Conservation (phyloP, 2,329 filamentous ascomycete species). For the Biscogniauxia mediterranea region DNA sequence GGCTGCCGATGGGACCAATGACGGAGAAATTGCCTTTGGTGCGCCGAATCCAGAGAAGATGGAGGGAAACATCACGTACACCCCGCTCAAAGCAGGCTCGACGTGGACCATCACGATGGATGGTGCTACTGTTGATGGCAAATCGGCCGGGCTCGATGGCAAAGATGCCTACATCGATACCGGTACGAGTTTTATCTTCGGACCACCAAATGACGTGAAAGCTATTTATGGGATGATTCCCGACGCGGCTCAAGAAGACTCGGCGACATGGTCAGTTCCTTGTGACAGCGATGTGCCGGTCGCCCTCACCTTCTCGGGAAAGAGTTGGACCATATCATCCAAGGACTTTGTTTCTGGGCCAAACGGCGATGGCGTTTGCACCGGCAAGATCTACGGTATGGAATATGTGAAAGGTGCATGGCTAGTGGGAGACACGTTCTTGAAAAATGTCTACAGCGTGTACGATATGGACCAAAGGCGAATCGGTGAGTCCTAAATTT, state of each 20-base stretch:
- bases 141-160: slow-evolving; percentile 53
- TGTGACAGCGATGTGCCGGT: slow-evolving; percentile 64
- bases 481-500: slow-evolving; percentile 52
- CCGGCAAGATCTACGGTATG: slow-evolving; percentile 73
- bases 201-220: slow-evolving; percentile 64
- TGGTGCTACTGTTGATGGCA: slow-evolving; percentile 61
- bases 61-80: slow-evolving; percentile 67
- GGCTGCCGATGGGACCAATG: slow-evolving; percentile 60
- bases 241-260: slow-evolving; percentile 52
- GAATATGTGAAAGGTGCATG: slow-evolving; percentile 66
- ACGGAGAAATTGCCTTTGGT: slow-evolving; percentile 78
- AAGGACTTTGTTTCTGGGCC: slow-evolving; percentile 67
- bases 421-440: slow-evolving; percentile 81
- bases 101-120: slow-evolving; percentile 72
- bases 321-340: slow-evolving; percentile 63
- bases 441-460: slow-evolving; percentile 86
- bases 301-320: slow-evolving; percentile 65
- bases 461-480: slow-evolving; percentile 72
- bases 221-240: slow-evolving; percentile 67
- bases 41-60: slow-evolving; percentile 65
- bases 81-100: slow-evolving; percentile 46
- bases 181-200: slow-evolving; percentile 77
- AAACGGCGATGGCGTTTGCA: slow-evolving; percentile 48
- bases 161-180: slow-evolving; percentile 75
- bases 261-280: slow-evolving; percentile 67